Evolutionary conservation across 202 grass and related monocot species (phyloP), one percentile per base, ranked within the genome.

Genomic region (Setaria viridis): DNA sequence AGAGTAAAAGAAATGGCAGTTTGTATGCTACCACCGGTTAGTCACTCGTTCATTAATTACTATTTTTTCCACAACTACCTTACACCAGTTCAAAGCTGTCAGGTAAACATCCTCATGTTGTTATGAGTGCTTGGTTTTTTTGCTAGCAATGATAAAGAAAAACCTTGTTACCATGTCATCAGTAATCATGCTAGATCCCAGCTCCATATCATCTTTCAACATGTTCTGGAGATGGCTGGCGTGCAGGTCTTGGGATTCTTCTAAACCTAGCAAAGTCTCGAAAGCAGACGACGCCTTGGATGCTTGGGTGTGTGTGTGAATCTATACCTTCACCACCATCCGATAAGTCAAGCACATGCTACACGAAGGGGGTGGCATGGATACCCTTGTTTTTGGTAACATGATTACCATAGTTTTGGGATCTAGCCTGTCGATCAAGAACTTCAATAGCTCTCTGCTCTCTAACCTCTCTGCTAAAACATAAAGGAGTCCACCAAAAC

Each of bases 61-160:
- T 25, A 25, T 25, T 25, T 25, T 25, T 25, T 37, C 62, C 2
- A 17, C 13, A 35, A 66, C 4, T 1, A 14, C 62, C 32, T 66
- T 34, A 32, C 62, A 66, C 62, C 62, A 35, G 62, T 66, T 66
- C 32, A 66, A 16, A 66, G 0, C 6, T 1, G 62, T 34, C 62
- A 65, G 14, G 32, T 66, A 66, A 66, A 37, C 32, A 66, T 66
- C 62, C 30, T 66, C 37, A 66, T 66, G 5, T 66, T 66, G 62
- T 66, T 66, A 16, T 66, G 32, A 2, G 62, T 35, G 32, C 30
- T 16, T 16, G 32, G 32, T 6, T 15, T 66, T 66, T 32, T 66
- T 66, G 6, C 13, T 37, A 66, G 62, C 62, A 7, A 66, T 16
- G 13, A 66, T 66, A 7, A 66, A 66, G 32, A 65, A 65, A 17